phyloP scores from a whole-genome alignment of 768 basidiomycete species.

The Mrakia hoshinonis region DNA sequence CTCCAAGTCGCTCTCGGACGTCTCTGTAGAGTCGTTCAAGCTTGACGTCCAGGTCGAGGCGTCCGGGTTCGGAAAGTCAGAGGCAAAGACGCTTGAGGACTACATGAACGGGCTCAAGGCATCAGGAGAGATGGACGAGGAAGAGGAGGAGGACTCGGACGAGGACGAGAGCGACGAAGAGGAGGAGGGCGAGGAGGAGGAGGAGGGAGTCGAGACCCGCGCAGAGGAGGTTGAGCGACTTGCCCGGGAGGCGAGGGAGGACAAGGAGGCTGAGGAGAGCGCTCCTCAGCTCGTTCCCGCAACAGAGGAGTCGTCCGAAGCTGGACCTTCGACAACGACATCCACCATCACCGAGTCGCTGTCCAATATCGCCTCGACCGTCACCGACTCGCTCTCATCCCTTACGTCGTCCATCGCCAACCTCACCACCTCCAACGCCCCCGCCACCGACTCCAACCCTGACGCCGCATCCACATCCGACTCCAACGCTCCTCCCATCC shows the following conservation, averaged over 20 bases:
- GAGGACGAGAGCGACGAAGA: conserved; percentile 44
- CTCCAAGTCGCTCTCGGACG: conserved; percentile 52
- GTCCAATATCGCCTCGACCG: conserved; percentile 41
- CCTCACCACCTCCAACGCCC: conserved; percentile 35
- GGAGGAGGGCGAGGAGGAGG: conserved; percentile 37
- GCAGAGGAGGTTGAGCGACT: conserved; percentile 33
- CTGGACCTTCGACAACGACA: conserved; percentile 26
- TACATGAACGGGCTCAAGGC: conserved; percentile 25
- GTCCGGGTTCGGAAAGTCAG: conserved; percentile 79
- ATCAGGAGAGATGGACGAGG: conserved; percentile 29
- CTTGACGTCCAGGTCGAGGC: conserved; percentile 79
- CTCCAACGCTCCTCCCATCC: conserved; percentile 2
- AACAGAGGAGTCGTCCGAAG: not conserved
- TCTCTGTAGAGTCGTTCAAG: conserved; percentile 47
- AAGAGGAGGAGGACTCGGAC: conserved; percentile 39
- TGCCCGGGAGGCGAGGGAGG: conserved; percentile 25
- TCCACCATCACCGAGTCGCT: conserved; percentile 35
- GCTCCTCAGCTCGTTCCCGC: not conserved
- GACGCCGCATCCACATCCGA: conserved; percentile 39
- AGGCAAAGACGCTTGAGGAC: conserved; percentile 66
- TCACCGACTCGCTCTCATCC: conserved; percentile 49
- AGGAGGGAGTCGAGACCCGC: conserved; percentile 22
- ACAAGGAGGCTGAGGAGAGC: conserved; percentile 29
- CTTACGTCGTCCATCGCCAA: conserved; percentile 31
- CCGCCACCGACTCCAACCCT: conserved; percentile 40